Base-by-base conservation (phyloP, 164 flowering plant genomes). In the Saururus chinensis region DNA sequence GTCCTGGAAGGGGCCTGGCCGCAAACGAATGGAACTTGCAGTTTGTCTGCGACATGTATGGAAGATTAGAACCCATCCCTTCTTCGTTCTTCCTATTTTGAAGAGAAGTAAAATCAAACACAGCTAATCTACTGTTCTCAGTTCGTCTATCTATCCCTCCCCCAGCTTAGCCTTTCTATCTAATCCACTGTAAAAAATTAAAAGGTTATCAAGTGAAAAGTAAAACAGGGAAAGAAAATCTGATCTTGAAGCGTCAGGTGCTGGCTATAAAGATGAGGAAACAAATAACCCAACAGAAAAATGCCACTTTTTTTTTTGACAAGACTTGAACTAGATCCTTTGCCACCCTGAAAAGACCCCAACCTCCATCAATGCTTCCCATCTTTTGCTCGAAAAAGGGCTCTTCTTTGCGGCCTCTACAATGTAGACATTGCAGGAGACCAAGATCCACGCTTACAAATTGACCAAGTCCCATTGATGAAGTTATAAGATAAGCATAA, bases 331-430 rank as follows among this genome's bases (percentile, higher is more conserved):
- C 51, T 53, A 22, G 68, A 66, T 64, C 49, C 68, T 63, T 65
- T 53, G 40, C 64, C 56, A 66, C 66, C 63, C 65, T 64, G 81
- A 75, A 76, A 80, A 75, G 79, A 73, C 80, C 73, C 66, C 57
- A n/a, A 60, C 51, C 40, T 14, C 11, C 56, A 66, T 21, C 72
- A 60, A 60, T 58, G 57, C 51, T 59, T 52, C 69, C 49, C 59
- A 68, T 66, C 21, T 59, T 60, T 64, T 66, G 23, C 60, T 53
- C 17, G 17, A 8, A 57, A 49, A 65, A 57, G 26, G 5, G 9
- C 56, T 24, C 24, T 57, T 25, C 54, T 64, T 58, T 51, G 21
- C 56, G 49, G 9, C 16, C 26, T 45, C 14, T 12, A 45, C 14
- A 45, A 45, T 30, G 6, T 30, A 30, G 2, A 6, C 37, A 30